These are phyloP conservation scores for Quercus agrifolia DNA, from an alignment of 306 rosid species.

Conservation along the genomic window DNA sequence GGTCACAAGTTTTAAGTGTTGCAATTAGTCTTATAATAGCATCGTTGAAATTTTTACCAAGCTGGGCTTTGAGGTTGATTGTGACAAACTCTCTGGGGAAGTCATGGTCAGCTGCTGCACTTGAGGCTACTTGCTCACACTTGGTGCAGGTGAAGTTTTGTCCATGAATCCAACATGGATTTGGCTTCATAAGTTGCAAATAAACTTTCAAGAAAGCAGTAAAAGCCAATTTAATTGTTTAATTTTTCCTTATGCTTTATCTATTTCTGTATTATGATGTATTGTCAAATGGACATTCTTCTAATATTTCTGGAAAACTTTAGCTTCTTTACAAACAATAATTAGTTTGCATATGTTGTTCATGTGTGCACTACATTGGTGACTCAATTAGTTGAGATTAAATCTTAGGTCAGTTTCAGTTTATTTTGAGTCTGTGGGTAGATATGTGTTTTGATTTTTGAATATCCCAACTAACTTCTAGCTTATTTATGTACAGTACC, in stretches of 20 bases:
- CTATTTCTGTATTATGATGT: background rate
- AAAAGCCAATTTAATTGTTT: background rate
- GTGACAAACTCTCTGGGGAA: constrained; percentile 56
- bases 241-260: background rate
- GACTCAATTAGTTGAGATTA: background rate
- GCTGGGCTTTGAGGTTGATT: constrained; percentile 43
- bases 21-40: constrained; percentile 47
- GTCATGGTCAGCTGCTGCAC: constrained; percentile 74
- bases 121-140: constrained; percentile 82
- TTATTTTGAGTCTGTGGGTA: background rate
- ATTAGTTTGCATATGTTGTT: background rate
- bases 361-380: background rate
- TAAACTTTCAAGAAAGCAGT: background rate
- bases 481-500: constrained; percentile 56
- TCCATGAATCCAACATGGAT: background rate
- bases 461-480: background rate
- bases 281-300: background rate
- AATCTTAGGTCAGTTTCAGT: background rate
- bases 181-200: background rate
- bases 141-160: constrained; percentile 62
- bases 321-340: too few relatives aligned
- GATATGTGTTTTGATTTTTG: background rate
- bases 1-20: constrained; percentile 48
- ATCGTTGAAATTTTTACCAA: constrained; percentile 64
- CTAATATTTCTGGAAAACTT: background rate